Base-by-base conservation (phyloP, 2,329 filamentous ascomycete species). In the Verticillium zaregamsianum region DNA sequence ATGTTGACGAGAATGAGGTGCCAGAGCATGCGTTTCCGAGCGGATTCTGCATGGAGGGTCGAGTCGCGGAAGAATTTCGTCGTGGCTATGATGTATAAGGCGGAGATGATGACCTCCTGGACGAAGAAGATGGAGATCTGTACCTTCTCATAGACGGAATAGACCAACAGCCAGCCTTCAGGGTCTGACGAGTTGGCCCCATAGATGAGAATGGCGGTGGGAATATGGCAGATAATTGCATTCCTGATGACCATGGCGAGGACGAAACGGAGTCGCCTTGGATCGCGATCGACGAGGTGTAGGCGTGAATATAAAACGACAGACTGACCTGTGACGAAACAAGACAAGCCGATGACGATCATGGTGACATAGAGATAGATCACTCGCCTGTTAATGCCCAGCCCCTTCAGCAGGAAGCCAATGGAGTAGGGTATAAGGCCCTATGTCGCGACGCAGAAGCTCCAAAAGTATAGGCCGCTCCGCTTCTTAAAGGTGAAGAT, bases 251-350 rank as follows among this genome's bases (percentile, higher is more conserved):
- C 88, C 80, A 89, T 86, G 59, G 69, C 76, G 0, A 86, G 73
- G 0, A 86, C 80, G 12, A 76, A 74, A 4, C 76, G 78, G 0
- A 88, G 74, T 2, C 81, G 70, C 2, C 71, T 71, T 7, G 78
- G 59, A 74, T 85, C 82, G 17, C 79, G 79, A 2, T 86, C 73
- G 12, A 89, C 78, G 1, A 89, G 76, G 68, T 88, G 85, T 0
- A 89, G 77, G 7, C 86, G 79, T 0, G 85, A 88, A 75, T 85
- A 89, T 1, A 89, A 74, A 2, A 89, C 86, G 14, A 88, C 66
- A 0, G 82, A 81, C 69, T 88, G 84, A 0, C 86, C 86, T 1
- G 85, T 86, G 0, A 88, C 81, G 83, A 88, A 87, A 2, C 65
- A 66, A 11, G 71, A 63, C 73, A 73, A 75, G 14, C 83, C 82